Base-by-base conservation (phyloP, 192 early-diverging fungal species). In the Martensiomyces pterosporus region DNA sequence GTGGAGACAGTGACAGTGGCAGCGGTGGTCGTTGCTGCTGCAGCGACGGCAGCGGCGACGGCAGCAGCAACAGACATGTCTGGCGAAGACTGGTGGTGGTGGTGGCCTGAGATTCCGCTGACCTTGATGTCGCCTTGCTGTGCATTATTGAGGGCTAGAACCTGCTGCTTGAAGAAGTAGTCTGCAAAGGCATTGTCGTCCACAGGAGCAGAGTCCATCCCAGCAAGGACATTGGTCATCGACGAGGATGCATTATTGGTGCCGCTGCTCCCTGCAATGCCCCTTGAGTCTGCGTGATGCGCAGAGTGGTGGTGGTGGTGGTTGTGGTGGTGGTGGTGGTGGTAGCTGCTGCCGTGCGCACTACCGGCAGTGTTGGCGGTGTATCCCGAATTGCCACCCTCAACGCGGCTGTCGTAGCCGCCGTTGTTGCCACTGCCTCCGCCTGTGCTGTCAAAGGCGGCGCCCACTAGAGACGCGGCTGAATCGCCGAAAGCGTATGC, bases 161-260 rank as follows among this genome's bases (percentile, higher is more conserved):
- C 49, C 42, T 68, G 66, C 40, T 62, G 59, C 43, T 65, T 73
- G 35, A 73, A 55, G 15, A 73, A 54, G 24, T 73, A 73, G 36
- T 73, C 69, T 2, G 69, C 63, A 39, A 73, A 51, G 3, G 34
- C 33, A 9, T 44, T 57, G 32, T 53, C 50, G 16, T 49, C 56
- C 12, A 53, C 56, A 1, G 54, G 13, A 17, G 48, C 32, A 0
- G 52, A 24, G 34, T 55, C 53, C 16, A 68, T 43, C 4, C 50
- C 46, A 7, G 52, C 49, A 24, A 67, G 42, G 4, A 47, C 46
- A 6, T 35, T 25, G 1, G 45, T 24, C n/a, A 63, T 21, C n/a
- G 52, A 45, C 37, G 59, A 23, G n/a, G 43, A 43, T 4, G 57
- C 34, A 49, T 8, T 29, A 47, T 33, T 22, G 34, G 38, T 56